phyloP scores from a whole-genome alignment of 495 filamentous ascomycete species.

The Staphylotrichum longicolle region DNA sequence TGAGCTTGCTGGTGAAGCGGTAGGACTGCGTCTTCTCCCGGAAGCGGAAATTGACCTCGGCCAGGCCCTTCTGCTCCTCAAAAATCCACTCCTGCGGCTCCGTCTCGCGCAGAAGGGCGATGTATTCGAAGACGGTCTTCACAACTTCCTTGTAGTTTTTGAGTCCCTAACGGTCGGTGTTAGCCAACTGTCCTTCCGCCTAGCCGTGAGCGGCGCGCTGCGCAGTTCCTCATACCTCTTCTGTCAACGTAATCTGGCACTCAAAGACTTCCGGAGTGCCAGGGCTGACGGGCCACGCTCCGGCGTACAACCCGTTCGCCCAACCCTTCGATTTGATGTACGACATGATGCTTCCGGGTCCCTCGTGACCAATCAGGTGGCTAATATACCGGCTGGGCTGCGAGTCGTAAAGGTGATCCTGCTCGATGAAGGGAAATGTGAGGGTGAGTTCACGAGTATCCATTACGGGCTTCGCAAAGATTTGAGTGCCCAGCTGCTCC shows the following conservation, averaged over 20 bases:
- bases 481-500: conserved; percentile 70
- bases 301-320: conserved; percentile 84
- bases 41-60: conserved; percentile 91
- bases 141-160: conserved; percentile 84
- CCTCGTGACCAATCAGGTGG: conserved; percentile 95
- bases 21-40: conserved; percentile 88
- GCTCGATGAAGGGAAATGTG: conserved; percentile 84
- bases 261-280: conserved; percentile 79
- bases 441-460: conserved; percentile 82
- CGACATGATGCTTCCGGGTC: conserved; percentile 91
- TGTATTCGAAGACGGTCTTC: conserved; percentile 90
- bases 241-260: conserved; percentile 75
- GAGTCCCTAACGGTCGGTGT: conserved; percentile 42
- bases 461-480: conserved; percentile 96
- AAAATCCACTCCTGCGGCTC: conserved; percentile 90
- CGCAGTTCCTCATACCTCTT: conserved; percentile 55
- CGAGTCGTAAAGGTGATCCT: conserved; percentile 75
- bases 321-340: conserved; percentile 95
- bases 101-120: conserved; percentile 77
- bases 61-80: conserved; percentile 82
- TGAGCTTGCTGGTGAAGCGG: conserved; percentile 79
- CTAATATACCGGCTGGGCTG: conserved; percentile 89
- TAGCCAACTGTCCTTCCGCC: neutral
- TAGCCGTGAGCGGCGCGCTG: too few relatives aligned
- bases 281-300: conserved; percentile 71